These are phyloP conservation scores for Kregervanrija fluxuum DNA, from an alignment of 805 yeast species.

Conservation along the genomic window DNA sequence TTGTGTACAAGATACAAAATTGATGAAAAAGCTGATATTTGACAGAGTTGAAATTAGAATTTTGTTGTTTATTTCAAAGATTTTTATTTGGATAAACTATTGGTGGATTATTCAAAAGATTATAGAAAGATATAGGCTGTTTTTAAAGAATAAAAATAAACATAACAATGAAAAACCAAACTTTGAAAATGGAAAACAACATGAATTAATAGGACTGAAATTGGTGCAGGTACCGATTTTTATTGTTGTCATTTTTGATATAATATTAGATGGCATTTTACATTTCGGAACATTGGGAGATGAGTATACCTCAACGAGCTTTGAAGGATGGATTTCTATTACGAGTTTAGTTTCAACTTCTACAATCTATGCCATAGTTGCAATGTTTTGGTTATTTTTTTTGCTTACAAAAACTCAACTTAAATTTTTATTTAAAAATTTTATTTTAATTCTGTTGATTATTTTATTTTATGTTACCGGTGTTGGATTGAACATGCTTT, in stretches of 20 bases:
- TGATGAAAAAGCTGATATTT: slow-evolving; percentile 32
- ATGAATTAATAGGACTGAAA: no score
- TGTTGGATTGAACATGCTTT: slow-evolving; percentile 24
- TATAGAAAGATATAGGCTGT: no score
- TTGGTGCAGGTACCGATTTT: no score
- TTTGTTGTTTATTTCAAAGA: slow-evolving; percentile 33
- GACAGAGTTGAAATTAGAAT: slow-evolving; percentile 31
- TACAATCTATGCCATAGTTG: no score
- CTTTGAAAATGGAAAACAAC: no score
- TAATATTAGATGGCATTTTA: slow-evolving; percentile 4
- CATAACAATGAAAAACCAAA: no score
- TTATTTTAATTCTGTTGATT: slow-evolving; percentile 42
- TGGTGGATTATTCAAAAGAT: slow-evolving; percentile 7
- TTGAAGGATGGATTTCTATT: no score
- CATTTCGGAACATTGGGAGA: neutral
- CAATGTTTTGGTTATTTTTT: no score
- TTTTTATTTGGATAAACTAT: slow-evolving; percentile 48
- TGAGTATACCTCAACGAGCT: no score
- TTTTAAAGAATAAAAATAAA: no score
- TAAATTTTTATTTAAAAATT: slow-evolving; percentile 37
- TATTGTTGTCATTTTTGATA: neutral
- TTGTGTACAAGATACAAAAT: slow-evolving; percentile 47
- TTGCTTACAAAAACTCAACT: no score
- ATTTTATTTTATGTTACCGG: slow-evolving; percentile 31
- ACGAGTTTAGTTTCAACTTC: no score